These are phyloP conservation scores for Chaetothyriales sp. DNA, from an alignment of 2,329 filamentous ascomycete genomes.

Conservation along the genomic window DNA sequence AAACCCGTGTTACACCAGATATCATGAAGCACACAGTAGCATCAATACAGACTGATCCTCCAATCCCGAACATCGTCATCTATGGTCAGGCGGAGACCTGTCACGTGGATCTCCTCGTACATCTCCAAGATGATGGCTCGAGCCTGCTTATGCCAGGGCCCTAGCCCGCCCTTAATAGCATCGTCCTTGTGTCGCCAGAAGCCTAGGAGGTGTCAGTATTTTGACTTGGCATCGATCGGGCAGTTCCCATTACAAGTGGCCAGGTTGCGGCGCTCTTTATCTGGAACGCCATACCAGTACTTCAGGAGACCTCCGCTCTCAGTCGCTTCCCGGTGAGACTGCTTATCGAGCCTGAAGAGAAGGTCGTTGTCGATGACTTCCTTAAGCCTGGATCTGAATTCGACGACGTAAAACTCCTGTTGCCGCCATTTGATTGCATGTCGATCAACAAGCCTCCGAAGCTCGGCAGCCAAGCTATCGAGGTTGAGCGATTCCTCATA, in stretches of 20 bases:
- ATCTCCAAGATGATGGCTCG: constrained; percentile 32
- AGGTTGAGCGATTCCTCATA: constrained; percentile 71
- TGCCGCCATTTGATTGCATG: constrained; percentile 42
- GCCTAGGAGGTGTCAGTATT: constrained; percentile 39
- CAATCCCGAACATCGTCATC: constrained; percentile 49
- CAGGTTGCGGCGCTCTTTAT: constrained; percentile 57
- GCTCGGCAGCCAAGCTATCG: constrained; percentile 43
- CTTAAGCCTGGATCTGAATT: constrained; percentile 62
- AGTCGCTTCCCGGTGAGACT: constrained; percentile 65
- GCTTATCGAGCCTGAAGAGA: constrained; percentile 59
- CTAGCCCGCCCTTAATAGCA: constrained; percentile 44
- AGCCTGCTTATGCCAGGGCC: constrained; percentile 42
- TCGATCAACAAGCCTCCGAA: constrained; percentile 37
- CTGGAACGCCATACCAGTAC: constrained; percentile 77
- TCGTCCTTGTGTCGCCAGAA: constrained; percentile 46
- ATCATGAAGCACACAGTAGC: background rate
- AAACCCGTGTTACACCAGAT: background rate
- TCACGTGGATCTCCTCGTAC: constrained; percentile 52
- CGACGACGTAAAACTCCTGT: constrained; percentile 65
- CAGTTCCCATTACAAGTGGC: constrained; percentile 50
- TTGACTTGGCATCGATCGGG: background rate
- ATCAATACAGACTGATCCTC: constrained; percentile 19
- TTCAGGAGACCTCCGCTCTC: constrained; percentile 70
- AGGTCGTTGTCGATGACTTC: constrained; percentile 50
- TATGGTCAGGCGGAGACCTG: constrained; percentile 49